These are phyloP conservation scores for Pseudotsuga menziesii DNA, from an alignment of 75 land plant species.

Conservation along the genomic window DNA sequence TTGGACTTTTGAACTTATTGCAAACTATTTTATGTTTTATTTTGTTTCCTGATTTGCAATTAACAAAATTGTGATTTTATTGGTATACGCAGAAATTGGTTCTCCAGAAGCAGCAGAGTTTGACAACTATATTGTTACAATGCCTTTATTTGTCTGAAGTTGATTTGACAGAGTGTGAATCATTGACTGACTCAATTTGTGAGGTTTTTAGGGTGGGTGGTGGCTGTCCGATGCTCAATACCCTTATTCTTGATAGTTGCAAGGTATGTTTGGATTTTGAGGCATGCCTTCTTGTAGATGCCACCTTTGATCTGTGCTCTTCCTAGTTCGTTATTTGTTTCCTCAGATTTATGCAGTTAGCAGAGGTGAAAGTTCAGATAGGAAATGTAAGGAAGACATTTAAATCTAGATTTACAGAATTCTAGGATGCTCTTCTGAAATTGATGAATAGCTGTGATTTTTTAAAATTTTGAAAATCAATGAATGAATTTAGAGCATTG, in stretches of 20 bases:
- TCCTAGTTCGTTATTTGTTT: slow-evolving; percentile 2
- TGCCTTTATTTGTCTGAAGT: slow-evolving; percentile 74
- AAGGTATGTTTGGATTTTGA: slow-evolving; percentile 51
- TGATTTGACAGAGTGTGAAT: slow-evolving; percentile 91
- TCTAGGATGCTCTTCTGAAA: no score
- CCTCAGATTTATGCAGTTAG: no score
- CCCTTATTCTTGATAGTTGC: slow-evolving; percentile 83
- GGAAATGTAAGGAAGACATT: no score
- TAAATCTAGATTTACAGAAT: no score
- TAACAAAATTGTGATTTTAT: neutral
- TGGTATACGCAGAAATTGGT: slow-evolving; percentile 65
- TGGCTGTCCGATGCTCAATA: slow-evolving; percentile 85
- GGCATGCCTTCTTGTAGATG: neutral
- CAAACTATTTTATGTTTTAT: neutral
- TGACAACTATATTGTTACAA: slow-evolving; percentile 61
- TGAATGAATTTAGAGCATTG: no score
- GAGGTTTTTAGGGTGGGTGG: slow-evolving; percentile 88
- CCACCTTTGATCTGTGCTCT: neutral
- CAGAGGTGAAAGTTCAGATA: no score
- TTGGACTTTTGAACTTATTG: neutral
- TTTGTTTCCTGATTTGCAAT: slow-evolving; percentile 3
- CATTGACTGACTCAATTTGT: slow-evolving; percentile 72
- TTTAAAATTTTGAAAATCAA: no score
- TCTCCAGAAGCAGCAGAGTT: slow-evolving; percentile 80
- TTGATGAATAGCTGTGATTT: no score